Percentiles rank a stretch among this genome's conserved stretches.
These are phyloP conservation scores for Brasilioporus rufonigricans DNA, from an alignment of 768 basidiomycete genomes.

Conservation along the genomic window DNA sequence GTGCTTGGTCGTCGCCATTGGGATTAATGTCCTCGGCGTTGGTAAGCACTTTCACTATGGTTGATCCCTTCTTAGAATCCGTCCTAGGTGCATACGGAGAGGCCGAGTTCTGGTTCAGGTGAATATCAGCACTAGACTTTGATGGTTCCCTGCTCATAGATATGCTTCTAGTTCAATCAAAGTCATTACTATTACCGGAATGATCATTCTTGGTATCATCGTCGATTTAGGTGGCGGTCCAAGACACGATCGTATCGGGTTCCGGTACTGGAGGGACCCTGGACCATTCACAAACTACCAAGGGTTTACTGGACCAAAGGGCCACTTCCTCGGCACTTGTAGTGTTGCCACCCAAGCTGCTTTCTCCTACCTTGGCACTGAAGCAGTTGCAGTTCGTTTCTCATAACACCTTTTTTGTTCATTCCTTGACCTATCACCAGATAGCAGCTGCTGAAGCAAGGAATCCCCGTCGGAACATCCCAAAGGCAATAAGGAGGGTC, in stretches of 20 bases:
- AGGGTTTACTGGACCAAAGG: not conserved
- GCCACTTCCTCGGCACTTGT: slow-evolving; percentile 4
- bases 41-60: slow-evolving; percentile 19
- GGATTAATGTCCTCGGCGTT: slow-evolving; percentile 43
- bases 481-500: slow-evolving; percentile 1
- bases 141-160: not conserved
- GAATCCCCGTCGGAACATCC: slow-evolving; percentile 3
- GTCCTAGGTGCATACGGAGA: slow-evolving; percentile 41
- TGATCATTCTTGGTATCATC: slow-evolving; percentile 4
- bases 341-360: slow-evolving; percentile 2
- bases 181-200: not conserved
- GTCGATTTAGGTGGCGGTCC: slow-evolving; percentile 5
- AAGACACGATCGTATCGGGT: slow-evolving; percentile 2
- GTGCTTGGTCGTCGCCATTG: slow-evolving; percentile 48
- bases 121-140: no score
- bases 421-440: not conserved
- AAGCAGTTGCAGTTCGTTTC: slow-evolving; percentile 4
- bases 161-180: not conserved
- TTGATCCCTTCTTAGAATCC: not conserved
- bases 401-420: not conserved
- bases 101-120: slow-evolving; percentile 31
- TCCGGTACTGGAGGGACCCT: slow-evolving; percentile 43
- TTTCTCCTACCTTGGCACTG: slow-evolving; percentile 1
- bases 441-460: slow-evolving; percentile 4
- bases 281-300: not conserved